phyloP scores from a whole-genome alignment of 2,329 filamentous ascomycete genomes.

The Claviceps paspali region DNA sequence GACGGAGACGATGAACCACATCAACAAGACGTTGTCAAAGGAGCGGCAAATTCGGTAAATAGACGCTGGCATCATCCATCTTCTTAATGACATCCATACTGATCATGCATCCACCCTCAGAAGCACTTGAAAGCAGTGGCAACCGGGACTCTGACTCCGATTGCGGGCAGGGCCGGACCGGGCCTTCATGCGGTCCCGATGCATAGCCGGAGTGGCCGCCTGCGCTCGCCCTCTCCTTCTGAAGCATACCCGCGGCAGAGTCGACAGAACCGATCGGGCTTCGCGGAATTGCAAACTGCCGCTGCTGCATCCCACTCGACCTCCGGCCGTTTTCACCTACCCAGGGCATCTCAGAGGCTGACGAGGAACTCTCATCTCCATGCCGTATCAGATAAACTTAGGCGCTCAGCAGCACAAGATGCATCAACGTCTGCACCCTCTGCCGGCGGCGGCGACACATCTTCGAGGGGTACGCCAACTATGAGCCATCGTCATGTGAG shows the following conservation, averaged over 20 bases:
- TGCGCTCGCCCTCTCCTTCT: conserved; percentile 19
- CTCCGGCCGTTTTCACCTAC: conserved; percentile 7
- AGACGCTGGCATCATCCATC: neutral
- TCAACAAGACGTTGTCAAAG: neutral
- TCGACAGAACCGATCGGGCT: conserved; percentile 15
- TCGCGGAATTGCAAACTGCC: conserved; percentile 15
- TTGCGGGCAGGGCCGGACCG: conserved; percentile 13
- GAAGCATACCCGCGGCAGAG: conserved; percentile 17
- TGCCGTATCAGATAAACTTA: conserved; percentile 19
- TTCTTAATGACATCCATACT: conserved; percentile 1
- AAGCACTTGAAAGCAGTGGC: conserved; percentile 10
- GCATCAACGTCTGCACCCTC: conserved; percentile 3
- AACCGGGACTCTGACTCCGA: conserved; percentile 13
- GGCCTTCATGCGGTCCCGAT: conserved; percentile 12
- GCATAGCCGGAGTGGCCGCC: conserved; percentile 14
- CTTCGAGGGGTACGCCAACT: neutral
- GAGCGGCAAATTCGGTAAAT: conserved; percentile 11
- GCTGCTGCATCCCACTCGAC: conserved; percentile 1
- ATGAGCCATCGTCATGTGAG: conserved; percentile 10
- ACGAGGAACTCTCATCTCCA: conserved; percentile 16
- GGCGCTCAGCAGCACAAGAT: conserved; percentile 18
- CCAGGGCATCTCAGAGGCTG: conserved; percentile 12
- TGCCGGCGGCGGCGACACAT: neutral
- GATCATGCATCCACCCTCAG: neutral
- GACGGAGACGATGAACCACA: conserved; percentile 8